Evolutionary conservation across 176 grass and related monocot species (phyloP).

Genomic region (Eremochloa ophiuroides): DNA sequence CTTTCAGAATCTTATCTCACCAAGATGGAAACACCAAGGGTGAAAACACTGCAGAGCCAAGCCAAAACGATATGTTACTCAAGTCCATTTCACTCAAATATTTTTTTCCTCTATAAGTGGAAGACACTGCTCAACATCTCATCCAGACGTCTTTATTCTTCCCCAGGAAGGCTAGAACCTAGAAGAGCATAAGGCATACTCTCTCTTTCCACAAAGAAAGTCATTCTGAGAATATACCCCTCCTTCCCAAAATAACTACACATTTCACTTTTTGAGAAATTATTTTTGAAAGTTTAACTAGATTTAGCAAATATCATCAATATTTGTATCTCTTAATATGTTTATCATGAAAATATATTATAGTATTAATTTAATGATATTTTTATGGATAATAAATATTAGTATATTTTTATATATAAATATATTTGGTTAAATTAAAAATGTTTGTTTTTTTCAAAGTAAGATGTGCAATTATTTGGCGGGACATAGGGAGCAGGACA

Average conservation of each 20-base stretch:
- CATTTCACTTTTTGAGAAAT: not conserved
- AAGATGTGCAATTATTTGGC: not conserved
- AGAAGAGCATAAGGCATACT: not conserved
- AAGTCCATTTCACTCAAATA: not conserved
- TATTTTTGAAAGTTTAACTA: not conserved
- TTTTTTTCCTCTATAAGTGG: slow-evolving; percentile 18
- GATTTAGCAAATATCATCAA: not conserved
- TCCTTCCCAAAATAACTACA: not conserved
- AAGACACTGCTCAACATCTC: slow-evolving; percentile 4
- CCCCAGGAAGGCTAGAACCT: slow-evolving; percentile 17
- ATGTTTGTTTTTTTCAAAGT: not conserved
- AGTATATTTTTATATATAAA: not conserved
- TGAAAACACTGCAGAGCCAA: slow-evolving; percentile 9
- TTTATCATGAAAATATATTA: not conserved
- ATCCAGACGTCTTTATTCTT: slow-evolving; percentile 37
- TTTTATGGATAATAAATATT: not conserved
- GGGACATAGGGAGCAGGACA: not conserved
- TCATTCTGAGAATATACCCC: not conserved
- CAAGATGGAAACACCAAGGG: not conserved
- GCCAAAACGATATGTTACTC: slow-evolving; percentile 24
- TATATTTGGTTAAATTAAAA: not conserved
- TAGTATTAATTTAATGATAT: not conserved
- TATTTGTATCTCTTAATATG: not conserved
- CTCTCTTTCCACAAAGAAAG: not conserved
- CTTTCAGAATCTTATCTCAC: slow-evolving; percentile 26